Evolutionary conservation across 1,284 basidiomycete species (phyloP).

Genomic region (Erythrobasidium hasegawianum): DNA sequence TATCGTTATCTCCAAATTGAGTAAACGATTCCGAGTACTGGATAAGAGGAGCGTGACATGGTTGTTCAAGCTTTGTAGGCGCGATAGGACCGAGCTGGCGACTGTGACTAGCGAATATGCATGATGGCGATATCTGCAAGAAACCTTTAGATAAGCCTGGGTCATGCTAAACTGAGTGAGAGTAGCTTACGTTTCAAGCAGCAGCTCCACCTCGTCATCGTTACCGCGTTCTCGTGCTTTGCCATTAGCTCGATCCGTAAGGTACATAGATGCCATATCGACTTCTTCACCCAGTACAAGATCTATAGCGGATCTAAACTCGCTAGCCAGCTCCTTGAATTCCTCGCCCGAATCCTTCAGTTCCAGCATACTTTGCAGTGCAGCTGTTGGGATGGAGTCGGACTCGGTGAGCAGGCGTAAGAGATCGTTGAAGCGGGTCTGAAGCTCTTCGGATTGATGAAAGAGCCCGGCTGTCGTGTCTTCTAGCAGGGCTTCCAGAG

Average conservation of each 20-base stretch:
- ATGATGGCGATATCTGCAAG: slow-evolving; percentile 28
- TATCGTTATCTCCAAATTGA: slow-evolving; percentile 33
- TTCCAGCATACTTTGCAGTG: slow-evolving; percentile 25
- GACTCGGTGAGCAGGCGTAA: slow-evolving; percentile 1
- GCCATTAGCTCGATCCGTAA: slow-evolving; percentile 12
- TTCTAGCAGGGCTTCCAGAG: slow-evolving; percentile 21
- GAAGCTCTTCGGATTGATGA: slow-evolving; percentile 10
- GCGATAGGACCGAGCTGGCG: slow-evolving; percentile 22
- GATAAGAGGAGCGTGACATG: slow-evolving; percentile 31
- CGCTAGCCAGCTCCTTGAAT: slow-evolving; percentile 22
- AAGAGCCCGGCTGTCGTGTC: slow-evolving; percentile 13
- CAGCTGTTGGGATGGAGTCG: slow-evolving; percentile 21
- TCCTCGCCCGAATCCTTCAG: slow-evolving; percentile 26
- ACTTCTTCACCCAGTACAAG: slow-evolving; percentile 17
- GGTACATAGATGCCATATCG: slow-evolving; percentile 32
- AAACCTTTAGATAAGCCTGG: neutral
- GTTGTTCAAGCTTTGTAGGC: slow-evolving; percentile 31
- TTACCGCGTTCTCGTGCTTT: slow-evolving; percentile 11
- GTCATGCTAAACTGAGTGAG: neutral
- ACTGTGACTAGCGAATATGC: slow-evolving; percentile 20
- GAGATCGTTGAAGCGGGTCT: slow-evolving; percentile 13
- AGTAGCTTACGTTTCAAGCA: slow-evolving; percentile 26
- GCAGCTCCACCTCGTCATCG: slow-evolving; percentile 30
- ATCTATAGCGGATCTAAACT: slow-evolving; percentile 18
- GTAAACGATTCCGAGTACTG: slow-evolving; percentile 22